Base-by-base conservation (phyloP, 495 filamentous ascomycete genomes). In the Aspergillus sparsus region DNA sequence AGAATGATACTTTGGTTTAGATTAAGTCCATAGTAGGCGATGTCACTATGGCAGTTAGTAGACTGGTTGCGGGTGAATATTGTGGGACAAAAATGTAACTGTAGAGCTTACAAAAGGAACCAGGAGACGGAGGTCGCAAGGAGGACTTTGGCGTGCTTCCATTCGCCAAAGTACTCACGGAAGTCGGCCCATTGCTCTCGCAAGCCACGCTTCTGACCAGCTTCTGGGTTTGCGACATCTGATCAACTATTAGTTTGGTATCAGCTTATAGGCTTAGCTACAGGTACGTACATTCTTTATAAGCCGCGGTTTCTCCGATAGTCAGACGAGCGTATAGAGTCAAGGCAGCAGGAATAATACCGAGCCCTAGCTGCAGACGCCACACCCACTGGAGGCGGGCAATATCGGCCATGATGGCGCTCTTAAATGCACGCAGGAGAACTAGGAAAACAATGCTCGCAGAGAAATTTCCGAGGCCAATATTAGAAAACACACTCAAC, bases 61-160 rank as follows among this genome's bases (percentile, higher is more conserved):
- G 21, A 27, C 21, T 27, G 21, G 1, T 27, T 27, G 21, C 21
- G 21, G 21, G 3, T 27, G 21, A 1, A 27, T 16, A 7, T 7
- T 0, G 44, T 18, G 6, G 9, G 9, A 18, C 11, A 10, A 21
- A 16, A 7, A 16, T 18, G 13, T 21, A 4, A 47, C 1, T 16
- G 44, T 15, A 3, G 5, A 10, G 15, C 63, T 53, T 49, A 68
- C 66, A 62, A 68, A 0, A 66, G 60, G 36, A 69, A 67, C 64
- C 67, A 69, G 10, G 67, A 53, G 15, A 55, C 64, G 7, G 64
- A 55, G 9, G 65, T 69, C 16, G 67, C 67, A 16, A 67, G 61
- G 6, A 67, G 57, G 6, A 61, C 62, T 37, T 60, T 63, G 15
- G 65, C 62, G 50, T 69, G 67, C 27, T 44, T 61, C 63, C 63